Base-by-base conservation (phyloP, 2,329 filamentous ascomycete species). In the Aspergillus sp. region DNA sequence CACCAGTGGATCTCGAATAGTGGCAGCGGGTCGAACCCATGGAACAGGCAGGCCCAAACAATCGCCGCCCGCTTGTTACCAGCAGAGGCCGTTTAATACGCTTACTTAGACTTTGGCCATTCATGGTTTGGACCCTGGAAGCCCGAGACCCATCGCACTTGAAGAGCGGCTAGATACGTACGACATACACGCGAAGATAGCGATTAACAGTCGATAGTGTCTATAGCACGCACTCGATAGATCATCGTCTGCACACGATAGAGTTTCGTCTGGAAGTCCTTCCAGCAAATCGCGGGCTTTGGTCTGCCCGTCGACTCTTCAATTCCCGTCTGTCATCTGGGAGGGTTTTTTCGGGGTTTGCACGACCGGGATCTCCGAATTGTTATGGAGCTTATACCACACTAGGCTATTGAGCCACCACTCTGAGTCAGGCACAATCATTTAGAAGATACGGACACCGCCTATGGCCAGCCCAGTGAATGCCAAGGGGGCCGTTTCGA, bases 81-180 rank as follows among this genome's bases (percentile, higher is more conserved):
- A 32, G 41, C 23, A 54, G 21, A 25, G 11, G 39, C 52, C 21
- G 38, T 41, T 39, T 19, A 42, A 41, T 19, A n/a, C 17, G 38
- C 52, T 54, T 54, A 54, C 52, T 54, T 54, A 54, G 41, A 42
- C 38, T 54, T 54, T 44, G 52, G 17, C 52, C 38, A 54, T 44
- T 54, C 38, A 44, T 54, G 52, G 52, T 21, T 41, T 44, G 39
- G 52, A 42, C 38, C 38, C 21, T 42, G 38, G 15, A 11, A 32
- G 15, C 39, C 21, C 27, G 52, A 54, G 52, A 54, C n/a, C 36
- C 51, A 54, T 27, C 32, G 19, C 17, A 21, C 19, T 21, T 30
- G 44, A 49, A 49, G 44, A 49, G 25, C 15, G 44, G 44, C 21
- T 25, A 15, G 21, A 15, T 17, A 30, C 44, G 32, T 36, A 36